These are phyloP conservation scores for Fusarium lateritium DNA, from an alignment of 2,329 filamentous ascomycete species.

Conservation along the genomic window DNA sequence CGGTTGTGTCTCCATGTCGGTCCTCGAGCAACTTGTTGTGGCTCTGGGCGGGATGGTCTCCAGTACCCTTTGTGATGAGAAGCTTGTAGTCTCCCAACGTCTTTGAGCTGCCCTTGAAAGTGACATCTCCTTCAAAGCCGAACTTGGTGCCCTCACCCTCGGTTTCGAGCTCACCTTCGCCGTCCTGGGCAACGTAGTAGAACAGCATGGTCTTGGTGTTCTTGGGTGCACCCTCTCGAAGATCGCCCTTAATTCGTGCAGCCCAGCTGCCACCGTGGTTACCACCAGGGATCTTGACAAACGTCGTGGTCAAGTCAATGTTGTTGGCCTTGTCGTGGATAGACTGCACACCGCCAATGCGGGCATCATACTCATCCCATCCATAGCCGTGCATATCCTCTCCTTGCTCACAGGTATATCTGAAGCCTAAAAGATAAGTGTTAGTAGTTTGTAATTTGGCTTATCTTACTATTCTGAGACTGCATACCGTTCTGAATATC, in stretches of 20 bases:
- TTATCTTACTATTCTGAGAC: neutral
- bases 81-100: slow-evolving; percentile 86
- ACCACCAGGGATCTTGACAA: slow-evolving; percentile 92
- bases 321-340: slow-evolving; percentile 92
- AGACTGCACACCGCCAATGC: slow-evolving; percentile 87
- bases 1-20: slow-evolving; percentile 81
- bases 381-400: slow-evolving; percentile 96
- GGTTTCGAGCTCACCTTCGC: slow-evolving; percentile 74
- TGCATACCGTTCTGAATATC: slow-evolving; percentile 80
- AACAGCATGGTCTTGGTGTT: slow-evolving; percentile 82
- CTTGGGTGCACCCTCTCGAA: slow-evolving; percentile 76
- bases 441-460: slow-evolving; percentile 12
- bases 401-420: slow-evolving; percentile 96
- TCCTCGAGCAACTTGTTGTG: slow-evolving; percentile 75
- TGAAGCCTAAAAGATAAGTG: slow-evolving; percentile 72
- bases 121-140: slow-evolving; percentile 73
- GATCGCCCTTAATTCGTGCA: slow-evolving; percentile 85
- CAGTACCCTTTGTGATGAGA: slow-evolving; percentile 79
- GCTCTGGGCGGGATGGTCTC: slow-evolving; percentile 70
- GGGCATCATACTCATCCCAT: slow-evolving; percentile 96
- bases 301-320: slow-evolving; percentile 92
- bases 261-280: slow-evolving; percentile 92
- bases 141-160: slow-evolving; percentile 65
- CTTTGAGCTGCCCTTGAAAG: slow-evolving; percentile 77
- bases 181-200: slow-evolving; percentile 88